Evolutionary conservation across 2,329 filamentous ascomycete genomes (phyloP), one percentile per base, ranked within the genome.

Genomic region (Alternaria alternata): DNA sequence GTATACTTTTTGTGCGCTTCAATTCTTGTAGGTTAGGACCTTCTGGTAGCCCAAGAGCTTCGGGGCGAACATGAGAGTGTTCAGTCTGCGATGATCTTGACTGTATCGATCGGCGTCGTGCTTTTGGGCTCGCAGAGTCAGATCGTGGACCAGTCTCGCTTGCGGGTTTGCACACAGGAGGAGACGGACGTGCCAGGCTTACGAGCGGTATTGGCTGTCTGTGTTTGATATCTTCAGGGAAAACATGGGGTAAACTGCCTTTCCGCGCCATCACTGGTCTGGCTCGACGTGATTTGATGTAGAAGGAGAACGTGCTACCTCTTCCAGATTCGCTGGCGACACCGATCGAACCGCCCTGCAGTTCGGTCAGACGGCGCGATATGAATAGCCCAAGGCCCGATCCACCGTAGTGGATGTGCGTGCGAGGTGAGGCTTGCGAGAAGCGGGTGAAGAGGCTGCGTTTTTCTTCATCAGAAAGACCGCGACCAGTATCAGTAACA

Each of bases 401-500:
- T 16, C 76, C 76, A 11, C 81, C 81, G 28, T 82, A 82, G 11
- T 76, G 61, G 5, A 75, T 71, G 38, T 78, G 72, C 6, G 76
- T 78, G 5, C 71, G 64, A 16, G 75, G 74, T 11, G 70, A 72
- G 14, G 72, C 75, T 51, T 73, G 74, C 2, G 69, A 71, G 38
- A 78, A 78, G 8, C 75, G 70, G 3, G 67, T 62, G 51, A 78
- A 78, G 2, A 77, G 67, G 1, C 61, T 66, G 1, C 68, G 57
- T 14, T 74, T 77, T 46, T 82, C 78, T 2, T 77, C 72, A 2
- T 73, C 61, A 1, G 71, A 74, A 20, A 82, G 69, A 1, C 81
- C 80, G 12, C 76, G 71, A 5, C 81, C 80, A 0, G 78, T 81
- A 59, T 81, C 80, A 12, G 65, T 66, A 18, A 81, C 75, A 3